Evolutionary conservation across 2,329 filamentous ascomycete species (phyloP).

Genomic region (Pseudopyrenochaeta lycopersici): DNA sequence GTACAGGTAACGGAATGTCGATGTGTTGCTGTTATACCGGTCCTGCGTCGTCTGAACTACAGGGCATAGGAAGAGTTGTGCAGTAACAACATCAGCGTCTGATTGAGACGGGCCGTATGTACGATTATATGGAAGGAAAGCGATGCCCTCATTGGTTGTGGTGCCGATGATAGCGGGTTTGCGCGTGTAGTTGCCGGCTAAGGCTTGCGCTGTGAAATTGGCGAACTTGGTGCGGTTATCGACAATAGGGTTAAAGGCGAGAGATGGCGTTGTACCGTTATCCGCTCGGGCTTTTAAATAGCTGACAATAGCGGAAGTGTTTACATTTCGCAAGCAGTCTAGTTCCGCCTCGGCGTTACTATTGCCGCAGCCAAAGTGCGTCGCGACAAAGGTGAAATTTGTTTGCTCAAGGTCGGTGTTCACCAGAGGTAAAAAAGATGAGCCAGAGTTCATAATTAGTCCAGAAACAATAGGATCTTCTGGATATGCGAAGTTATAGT

Average conservation of each 20-base stretch:
- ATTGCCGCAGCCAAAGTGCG: constrained; percentile 44
- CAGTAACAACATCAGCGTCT: constrained; percentile 27
- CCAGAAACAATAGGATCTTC: constrained; percentile 57
- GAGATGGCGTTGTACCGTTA: constrained; percentile 29
- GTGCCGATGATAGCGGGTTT: constrained; percentile 50
- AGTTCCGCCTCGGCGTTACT: constrained; percentile 37
- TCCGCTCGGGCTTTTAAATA: constrained; percentile 44
- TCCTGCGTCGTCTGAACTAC: constrained; percentile 34
- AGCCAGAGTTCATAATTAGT: constrained; percentile 38
- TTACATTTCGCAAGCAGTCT: constrained; percentile 48
- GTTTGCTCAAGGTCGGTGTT: constrained; percentile 32
- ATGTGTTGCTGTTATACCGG: constrained; percentile 30
- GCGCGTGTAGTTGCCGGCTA: constrained; percentile 36
- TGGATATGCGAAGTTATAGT: constrained; percentile 59
- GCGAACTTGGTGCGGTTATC: constrained; percentile 45
- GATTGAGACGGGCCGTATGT: constrained; percentile 35
- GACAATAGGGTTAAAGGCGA: constrained; percentile 39
- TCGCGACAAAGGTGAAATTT: constrained; percentile 52
- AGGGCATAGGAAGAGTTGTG: constrained; percentile 42
- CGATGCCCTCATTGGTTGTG: constrained; percentile 44
- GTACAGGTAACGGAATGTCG: constrained; percentile 51
- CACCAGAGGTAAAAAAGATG: constrained; percentile 16
- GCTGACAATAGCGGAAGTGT: constrained; percentile 36
- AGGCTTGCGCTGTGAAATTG: constrained; percentile 45
- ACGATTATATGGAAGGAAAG: constrained; percentile 43